A percentile compares a stretch with the other conserved stretches of the same genome.
phyloP scores from a whole-genome alignment of 139 green algal genomes.

The Zygnema circumcarinatum region DNA sequence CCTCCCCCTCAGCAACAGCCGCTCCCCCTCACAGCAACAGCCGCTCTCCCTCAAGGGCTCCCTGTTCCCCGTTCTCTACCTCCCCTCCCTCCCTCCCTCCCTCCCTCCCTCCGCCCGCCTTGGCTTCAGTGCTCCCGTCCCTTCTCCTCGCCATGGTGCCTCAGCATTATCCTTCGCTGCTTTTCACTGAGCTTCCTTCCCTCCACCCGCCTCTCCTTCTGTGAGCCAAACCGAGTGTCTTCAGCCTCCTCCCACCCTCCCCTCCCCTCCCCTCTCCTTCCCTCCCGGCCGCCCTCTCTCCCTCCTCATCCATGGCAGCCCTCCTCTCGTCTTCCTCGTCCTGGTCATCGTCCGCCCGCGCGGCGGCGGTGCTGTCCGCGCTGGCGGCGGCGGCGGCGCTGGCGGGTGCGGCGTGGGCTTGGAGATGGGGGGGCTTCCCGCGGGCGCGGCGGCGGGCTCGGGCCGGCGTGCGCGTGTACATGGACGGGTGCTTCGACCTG shows the following conservation, averaged over 20 bases:
- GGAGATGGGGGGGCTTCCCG: no score
- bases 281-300: neutral
- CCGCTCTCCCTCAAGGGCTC: neutral
- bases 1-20: neutral
- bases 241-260: neutral
- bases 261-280: neutral
- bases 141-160: no score
- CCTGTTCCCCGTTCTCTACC: neutral
- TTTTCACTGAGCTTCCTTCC: no score
- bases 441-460: neutral
- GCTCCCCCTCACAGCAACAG: neutral
- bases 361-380: no score
- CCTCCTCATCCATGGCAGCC: neutral
- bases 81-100: neutral
- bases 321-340: neutral
- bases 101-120: no score
- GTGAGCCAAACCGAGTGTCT: no score
- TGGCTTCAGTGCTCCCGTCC: no score
- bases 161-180: no score
- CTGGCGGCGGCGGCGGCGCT: no score
- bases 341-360: no score
- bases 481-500: conserved; percentile 99
- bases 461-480: conserved; percentile 90
- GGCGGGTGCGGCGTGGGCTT: no score
- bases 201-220: neutral